Evolutionary conservation across 2,329 filamentous ascomycete species (phyloP).

Genomic region (Fusarium liriodendri): DNA sequence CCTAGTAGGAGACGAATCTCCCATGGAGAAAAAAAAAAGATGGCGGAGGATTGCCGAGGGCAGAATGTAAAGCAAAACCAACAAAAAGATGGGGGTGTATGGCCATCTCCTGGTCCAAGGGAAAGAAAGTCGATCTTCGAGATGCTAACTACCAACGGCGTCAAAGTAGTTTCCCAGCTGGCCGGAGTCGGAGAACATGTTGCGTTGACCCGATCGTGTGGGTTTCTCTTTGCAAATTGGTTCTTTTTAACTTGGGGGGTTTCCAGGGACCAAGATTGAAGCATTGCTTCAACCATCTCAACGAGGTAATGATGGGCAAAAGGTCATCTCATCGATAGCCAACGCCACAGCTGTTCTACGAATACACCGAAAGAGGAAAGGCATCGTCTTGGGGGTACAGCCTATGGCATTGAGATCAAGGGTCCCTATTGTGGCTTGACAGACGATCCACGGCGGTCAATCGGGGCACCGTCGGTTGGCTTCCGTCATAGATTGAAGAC

Average conservation of each 20-base stretch:
- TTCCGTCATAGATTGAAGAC: background rate
- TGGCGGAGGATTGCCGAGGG: slow-evolving; percentile 4
- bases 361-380: background rate
- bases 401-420: background rate
- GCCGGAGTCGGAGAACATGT: background rate
- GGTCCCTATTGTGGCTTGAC: background rate
- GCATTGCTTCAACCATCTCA: background rate
- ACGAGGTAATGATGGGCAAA: background rate
- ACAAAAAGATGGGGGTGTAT: background rate
- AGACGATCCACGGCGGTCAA: background rate
- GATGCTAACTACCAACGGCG: background rate
- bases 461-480: background rate
- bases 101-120: background rate
- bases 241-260: background rate
- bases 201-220: background rate
- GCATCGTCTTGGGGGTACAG: background rate
- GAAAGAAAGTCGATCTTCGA: background rate
- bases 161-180: background rate
- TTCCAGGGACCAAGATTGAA: background rate
- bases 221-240: slow-evolving; percentile 5
- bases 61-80: background rate
- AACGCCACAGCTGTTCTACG: background rate
- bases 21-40: background rate
- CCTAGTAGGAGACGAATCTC: background rate
- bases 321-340: background rate